Evolutionary conservation across 129 eudicot genomes (phyloP).

Genomic region (Flaveria bidentis): DNA sequence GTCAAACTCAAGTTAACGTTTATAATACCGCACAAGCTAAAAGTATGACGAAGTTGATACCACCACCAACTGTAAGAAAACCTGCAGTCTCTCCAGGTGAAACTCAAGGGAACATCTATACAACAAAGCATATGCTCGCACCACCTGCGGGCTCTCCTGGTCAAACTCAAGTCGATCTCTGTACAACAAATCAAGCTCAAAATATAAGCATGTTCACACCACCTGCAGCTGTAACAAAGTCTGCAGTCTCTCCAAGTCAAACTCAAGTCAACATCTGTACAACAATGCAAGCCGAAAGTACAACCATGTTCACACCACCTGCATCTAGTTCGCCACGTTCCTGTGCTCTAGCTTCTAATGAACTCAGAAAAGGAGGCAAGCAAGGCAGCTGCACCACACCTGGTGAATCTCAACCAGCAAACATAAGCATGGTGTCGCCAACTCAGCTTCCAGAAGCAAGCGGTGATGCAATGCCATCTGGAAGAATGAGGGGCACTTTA

Average conservation of each 20-base stretch:
- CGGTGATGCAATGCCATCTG: conserved; percentile 7
- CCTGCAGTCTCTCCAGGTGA: neutral
- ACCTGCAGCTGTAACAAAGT: neutral
- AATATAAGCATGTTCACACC: conserved; percentile 18
- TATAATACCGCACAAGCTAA: conserved; percentile 13
- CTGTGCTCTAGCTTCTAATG: too few relatives aligned
- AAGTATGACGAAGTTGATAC: neutral
- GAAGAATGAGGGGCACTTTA: conserved; percentile 41
- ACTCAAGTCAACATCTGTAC: neutral
- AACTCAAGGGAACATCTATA: neutral
- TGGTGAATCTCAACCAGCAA: conserved; percentile 11
- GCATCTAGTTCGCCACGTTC: too few relatives aligned
- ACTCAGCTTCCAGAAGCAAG: conserved; percentile 1
- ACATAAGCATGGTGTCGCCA: neutral
- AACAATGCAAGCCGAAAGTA: conserved; percentile 15
- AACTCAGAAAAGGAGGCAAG: too few relatives aligned
- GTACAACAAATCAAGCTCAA: conserved; percentile 3
- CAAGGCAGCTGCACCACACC: neutral
- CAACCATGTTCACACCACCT: conserved; percentile 7
- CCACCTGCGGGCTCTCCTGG: neutral
- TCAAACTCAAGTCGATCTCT: neutral
- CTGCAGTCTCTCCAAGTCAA: conserved; percentile 1
- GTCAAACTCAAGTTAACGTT: neutral
- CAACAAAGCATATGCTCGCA: neutral
- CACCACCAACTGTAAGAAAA: neutral